These are phyloP conservation scores for Lasiodiplodia gonubiensis DNA, from an alignment of 2,329 filamentous ascomycete genomes.

Conservation along the genomic window DNA sequence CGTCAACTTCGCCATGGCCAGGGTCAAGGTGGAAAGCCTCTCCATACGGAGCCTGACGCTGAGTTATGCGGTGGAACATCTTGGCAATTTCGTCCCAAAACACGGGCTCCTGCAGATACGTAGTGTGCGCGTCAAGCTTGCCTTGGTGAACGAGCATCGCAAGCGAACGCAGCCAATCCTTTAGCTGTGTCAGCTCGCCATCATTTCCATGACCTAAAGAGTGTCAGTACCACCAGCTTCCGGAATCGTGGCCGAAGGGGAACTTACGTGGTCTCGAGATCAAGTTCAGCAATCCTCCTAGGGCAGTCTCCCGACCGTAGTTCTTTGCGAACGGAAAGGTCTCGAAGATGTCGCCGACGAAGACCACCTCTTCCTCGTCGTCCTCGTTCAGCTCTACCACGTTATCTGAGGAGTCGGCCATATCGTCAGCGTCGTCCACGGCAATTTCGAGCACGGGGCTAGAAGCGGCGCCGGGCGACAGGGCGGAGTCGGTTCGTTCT, in stretches of 20 bases:
- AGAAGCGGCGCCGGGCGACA: conserved; percentile 34
- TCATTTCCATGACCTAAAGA: not conserved
- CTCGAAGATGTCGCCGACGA: conserved; percentile 16
- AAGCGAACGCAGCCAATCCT: not conserved
- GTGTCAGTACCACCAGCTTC: not conserved
- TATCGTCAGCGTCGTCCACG: conserved; percentile 38
- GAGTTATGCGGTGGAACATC: conserved; percentile 39
- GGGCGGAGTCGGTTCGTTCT: conserved; percentile 21
- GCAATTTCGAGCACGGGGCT: conserved; percentile 48
- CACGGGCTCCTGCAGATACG: conserved; percentile 36
- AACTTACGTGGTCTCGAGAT: conserved; percentile 23
- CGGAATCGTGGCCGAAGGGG: not conserved
- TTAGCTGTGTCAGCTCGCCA: conserved; percentile 21
- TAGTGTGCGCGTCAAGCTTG: conserved; percentile 7
- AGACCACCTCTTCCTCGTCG: conserved; percentile 24
- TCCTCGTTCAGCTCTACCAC: conserved; percentile 31
- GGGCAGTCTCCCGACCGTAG: conserved; percentile 13
- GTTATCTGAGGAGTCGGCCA: conserved; percentile 32
- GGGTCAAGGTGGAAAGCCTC: conserved; percentile 31
- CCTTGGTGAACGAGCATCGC: not conserved
- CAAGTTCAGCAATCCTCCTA: conserved; percentile 12
- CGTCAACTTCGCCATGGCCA: conserved; percentile 7
- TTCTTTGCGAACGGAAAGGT: conserved; percentile 40
- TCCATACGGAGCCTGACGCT: conserved; percentile 31
- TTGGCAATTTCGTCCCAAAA: conserved; percentile 45